These are phyloP conservation scores for Plasmodium chabaudi DNA, from an alignment of 169 alveolate species.

Conservation along the genomic window DNA sequence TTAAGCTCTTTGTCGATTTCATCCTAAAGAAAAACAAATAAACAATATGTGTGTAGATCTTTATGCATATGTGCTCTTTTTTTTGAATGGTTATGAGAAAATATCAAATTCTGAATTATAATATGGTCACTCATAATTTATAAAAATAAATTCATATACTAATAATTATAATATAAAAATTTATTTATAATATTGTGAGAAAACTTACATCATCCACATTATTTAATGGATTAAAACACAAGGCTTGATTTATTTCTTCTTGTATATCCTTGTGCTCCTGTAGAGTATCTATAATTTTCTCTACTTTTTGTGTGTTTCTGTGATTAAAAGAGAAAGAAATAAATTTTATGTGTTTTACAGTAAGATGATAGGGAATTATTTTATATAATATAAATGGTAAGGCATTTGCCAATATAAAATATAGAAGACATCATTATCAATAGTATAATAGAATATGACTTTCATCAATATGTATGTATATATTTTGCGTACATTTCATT, in stretches of 20 bases:
- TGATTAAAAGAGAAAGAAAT: not conserved
- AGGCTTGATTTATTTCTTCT: conserved; percentile 82
- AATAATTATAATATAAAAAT: not conserved
- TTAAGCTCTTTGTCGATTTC: conserved; percentile 72
- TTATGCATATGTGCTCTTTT: too few relatives aligned
- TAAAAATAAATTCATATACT: conserved; percentile 1
- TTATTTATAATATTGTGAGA: not conserved
- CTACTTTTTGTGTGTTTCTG: conserved; percentile 80
- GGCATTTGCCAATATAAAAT: not conserved
- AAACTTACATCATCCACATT: conserved; percentile 71
- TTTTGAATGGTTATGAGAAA: not conserved
- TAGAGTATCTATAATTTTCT: conserved; percentile 81
- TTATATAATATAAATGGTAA: not conserved
- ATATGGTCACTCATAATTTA: not conserved
- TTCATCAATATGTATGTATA: not conserved
- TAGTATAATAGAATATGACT: too few relatives aligned
- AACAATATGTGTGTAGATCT: not conserved
- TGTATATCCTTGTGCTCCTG: conserved; percentile 84
- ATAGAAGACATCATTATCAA: too few relatives aligned
- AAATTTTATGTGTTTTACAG: not conserved
- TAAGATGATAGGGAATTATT: not conserved
- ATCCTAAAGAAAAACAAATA: conserved; percentile 18
- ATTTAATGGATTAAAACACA: conserved; percentile 48
- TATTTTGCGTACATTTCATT: conserved; percentile 56
- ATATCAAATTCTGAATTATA: not conserved